These are phyloP conservation scores for Metschnikowia shivogae DNA, from an alignment of 805 yeast species.

Conservation along the genomic window DNA sequence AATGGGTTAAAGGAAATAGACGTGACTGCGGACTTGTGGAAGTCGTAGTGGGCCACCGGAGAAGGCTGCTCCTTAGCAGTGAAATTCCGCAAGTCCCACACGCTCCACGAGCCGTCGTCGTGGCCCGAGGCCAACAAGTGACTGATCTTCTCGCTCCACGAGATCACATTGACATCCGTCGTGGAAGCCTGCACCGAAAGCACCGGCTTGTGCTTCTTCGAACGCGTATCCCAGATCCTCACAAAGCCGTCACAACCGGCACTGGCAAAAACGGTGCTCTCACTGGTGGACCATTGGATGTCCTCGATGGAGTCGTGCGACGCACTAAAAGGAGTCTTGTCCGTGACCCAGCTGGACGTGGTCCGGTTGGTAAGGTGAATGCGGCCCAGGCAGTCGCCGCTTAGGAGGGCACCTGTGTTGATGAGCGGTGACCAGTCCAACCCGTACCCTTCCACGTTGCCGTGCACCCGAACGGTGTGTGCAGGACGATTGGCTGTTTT, in stretches of 20 bases:
- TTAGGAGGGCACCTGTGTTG: slow-evolving; percentile 71
- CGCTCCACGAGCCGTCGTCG: slow-evolving; percentile 96
- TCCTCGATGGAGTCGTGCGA: slow-evolving; percentile 84
- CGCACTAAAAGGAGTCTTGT: slow-evolving; percentile 70
- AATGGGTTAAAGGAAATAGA: slow-evolving; percentile 91
- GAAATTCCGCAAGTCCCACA: slow-evolving; percentile 93
- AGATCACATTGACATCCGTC: slow-evolving; percentile 88
- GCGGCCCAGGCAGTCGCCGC: slow-evolving; percentile 88
- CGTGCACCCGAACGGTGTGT: slow-evolving; percentile 80
- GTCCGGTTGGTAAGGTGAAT: slow-evolving; percentile 75
- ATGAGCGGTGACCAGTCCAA: slow-evolving; percentile 92
- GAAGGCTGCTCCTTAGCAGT: slow-evolving; percentile 48
- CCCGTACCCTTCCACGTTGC: slow-evolving; percentile 96
- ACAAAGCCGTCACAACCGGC: slow-evolving; percentile 89
- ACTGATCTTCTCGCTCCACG: slow-evolving; percentile 88
- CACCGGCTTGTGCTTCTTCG: slow-evolving; percentile 88
- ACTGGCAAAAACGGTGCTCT: slow-evolving; percentile 90
- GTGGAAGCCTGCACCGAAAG: slow-evolving; percentile 74
- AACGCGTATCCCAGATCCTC: slow-evolving; percentile 95
- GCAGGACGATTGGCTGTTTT: slow-evolving; percentile 74
- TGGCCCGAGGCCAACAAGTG: slow-evolving; percentile 93
- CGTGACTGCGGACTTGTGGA: slow-evolving; percentile 92
- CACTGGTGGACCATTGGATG: slow-evolving; percentile 92
- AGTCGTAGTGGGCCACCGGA: slow-evolving; percentile 92
- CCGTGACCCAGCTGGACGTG: slow-evolving; percentile 78